Base-by-base conservation (phyloP, 257 asterid genomes). In the Echites panduratus region DNA sequence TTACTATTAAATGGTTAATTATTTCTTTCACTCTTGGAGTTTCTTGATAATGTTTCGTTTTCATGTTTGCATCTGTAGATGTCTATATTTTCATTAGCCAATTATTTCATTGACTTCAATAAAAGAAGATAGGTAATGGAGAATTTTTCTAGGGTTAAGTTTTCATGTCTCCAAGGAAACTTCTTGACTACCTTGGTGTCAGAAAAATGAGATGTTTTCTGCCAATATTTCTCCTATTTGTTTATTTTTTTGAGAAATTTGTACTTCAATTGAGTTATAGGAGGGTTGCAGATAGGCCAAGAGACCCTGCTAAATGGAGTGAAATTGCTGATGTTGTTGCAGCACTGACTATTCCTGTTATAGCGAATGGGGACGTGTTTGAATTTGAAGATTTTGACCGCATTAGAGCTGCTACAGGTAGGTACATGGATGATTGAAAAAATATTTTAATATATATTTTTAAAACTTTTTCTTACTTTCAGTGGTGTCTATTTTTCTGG, bases 231-330 rank as follows among this genome's bases (percentile, higher is more conserved):
- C 7, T 27, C 61, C 61, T 4, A 7, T 40, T 40, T 40, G 6
- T 40, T 40, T 48, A 48, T 48, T 13, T 4, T 48, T 48, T 48
- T 45, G 44, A 58, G 38, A 73, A 40, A 2, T 27, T 58, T 67
- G 35, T 27, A 49, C 7, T 64, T 16, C 41, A 13, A 79, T 48
- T 67, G 74, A 78, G 79, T 68, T 63, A 12, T 47, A 93, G 98
- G 89, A 87, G 82, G 85, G 96, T 93, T 52, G 88, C 92, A 29
- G 98, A 93, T 71, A 91, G 98, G 84, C 98, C 98, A 70, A 89
- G 96, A 83, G 98, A 93, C 85, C 97, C 96, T 53, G 97, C 98
- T 32, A 88, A 91, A 82, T 93, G 97, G 98, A 65, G 73, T 80
- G 97, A 89, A 76, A 91, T 93, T 75, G 96, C 96, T 53, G 95